Evolutionary conservation across 2,329 filamentous ascomycete genomes (phyloP).

Genomic region (Fusarium nisikadoi): DNA sequence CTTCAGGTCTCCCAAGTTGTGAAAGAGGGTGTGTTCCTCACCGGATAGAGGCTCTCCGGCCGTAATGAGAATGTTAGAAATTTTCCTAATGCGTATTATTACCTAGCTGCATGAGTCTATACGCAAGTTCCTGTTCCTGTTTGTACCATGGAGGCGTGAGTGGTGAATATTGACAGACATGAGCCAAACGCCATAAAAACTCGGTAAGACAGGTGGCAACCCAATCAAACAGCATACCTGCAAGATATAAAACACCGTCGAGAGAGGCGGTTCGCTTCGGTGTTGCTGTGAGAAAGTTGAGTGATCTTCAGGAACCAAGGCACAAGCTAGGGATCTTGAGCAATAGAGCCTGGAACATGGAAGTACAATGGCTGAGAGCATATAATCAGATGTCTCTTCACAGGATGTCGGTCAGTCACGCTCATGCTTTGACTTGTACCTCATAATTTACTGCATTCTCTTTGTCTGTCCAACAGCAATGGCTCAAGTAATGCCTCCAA

Average conservation of each 20-base stretch:
- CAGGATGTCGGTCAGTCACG: neutral
- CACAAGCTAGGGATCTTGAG: neutral
- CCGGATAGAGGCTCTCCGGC: neutral
- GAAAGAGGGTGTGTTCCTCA: constrained; percentile 1
- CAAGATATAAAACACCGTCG: neutral
- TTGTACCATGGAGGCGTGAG: neutral
- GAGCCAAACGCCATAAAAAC: neutral
- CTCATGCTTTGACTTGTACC: neutral
- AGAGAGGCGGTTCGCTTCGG: neutral
- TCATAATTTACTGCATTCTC: neutral
- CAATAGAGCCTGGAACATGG: neutral
- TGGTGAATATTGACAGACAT: neutral
- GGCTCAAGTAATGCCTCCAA: constrained; percentile 4
- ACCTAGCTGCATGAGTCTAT: neutral
- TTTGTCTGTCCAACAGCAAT: neutral
- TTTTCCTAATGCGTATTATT: neutral
- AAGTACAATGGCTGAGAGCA: neutral
- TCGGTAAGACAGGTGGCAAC: too few relatives aligned
- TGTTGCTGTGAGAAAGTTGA: neutral
- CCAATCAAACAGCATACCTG: neutral
- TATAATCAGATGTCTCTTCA: constrained; percentile 15
- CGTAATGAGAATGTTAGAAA: too few relatives aligned
- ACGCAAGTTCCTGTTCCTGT: neutral
- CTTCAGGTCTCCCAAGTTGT: neutral
- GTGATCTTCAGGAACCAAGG: constrained; percentile 6